Percentiles rank a stretch among this genome's conserved stretches.
These are phyloP conservation scores for Aphanomyces invadans DNA, from an alignment of 352 stramenopile genomes.

Conservation along the genomic window DNA sequence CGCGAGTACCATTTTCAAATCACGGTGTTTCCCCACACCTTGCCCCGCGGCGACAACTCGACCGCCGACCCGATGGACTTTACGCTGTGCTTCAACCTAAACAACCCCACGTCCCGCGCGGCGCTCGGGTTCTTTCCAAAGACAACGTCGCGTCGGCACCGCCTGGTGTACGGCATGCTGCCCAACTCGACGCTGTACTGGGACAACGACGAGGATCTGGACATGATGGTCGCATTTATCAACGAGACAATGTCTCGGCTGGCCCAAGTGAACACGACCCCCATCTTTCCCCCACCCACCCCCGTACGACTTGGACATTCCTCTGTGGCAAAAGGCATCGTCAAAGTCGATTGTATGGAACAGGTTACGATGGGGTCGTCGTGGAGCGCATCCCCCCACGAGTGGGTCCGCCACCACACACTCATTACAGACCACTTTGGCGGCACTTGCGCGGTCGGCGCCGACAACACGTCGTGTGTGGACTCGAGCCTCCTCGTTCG, in stretches of 20 bases:
- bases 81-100: conserved; percentile 43
- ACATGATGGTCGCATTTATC: conserved; percentile 19
- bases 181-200: conserved; percentile 8
- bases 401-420: conserved; percentile 22
- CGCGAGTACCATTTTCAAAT: conserved; percentile 56
- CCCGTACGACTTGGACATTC: background rate
- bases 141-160: background rate
- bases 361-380: background rate
- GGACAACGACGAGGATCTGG: background rate
- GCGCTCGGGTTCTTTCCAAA: conserved; percentile 32
- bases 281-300: conserved; percentile 4
- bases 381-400: background rate
- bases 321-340: too few relatives aligned
- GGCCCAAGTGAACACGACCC: background rate
- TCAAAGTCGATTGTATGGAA: too few relatives aligned
- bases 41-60: conserved; percentile 28
- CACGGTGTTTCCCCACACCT: conserved; percentile 42
- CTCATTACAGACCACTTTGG: conserved; percentile 53
- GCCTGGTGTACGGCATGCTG: background rate
- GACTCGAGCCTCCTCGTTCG: conserved; percentile 51
- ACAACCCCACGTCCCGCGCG: conserved; percentile 51
- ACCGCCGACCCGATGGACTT: conserved; percentile 32
- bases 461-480: conserved; percentile 38
- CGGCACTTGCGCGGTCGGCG: conserved; percentile 53
- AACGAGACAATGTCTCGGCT: conserved; percentile 1